phyloP scores from a whole-genome alignment of 2,329 filamentous ascomycete species.

The Penicillium sp. region DNA sequence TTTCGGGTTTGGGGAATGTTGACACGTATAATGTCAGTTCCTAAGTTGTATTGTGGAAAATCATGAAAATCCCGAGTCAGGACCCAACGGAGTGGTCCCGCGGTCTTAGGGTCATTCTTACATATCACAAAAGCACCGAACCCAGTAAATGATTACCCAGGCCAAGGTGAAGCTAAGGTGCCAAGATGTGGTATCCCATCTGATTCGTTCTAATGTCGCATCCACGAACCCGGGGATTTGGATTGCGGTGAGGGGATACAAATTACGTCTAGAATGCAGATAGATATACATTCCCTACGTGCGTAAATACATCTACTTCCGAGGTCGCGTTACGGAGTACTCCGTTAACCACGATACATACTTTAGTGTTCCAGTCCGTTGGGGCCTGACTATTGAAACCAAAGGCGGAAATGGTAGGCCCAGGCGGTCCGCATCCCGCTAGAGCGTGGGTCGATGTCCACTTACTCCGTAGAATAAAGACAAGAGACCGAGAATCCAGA shows the following conservation, averaged over 20 bases:
- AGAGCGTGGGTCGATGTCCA: neutral
- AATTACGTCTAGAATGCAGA: no score
- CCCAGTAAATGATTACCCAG: neutral
- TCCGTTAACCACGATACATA: no score
- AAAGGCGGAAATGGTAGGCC: conserved; percentile 1
- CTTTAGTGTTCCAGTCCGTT: neutral
- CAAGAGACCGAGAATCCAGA: no score
- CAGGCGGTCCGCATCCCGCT: conserved; percentile 11
- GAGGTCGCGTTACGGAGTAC: no score
- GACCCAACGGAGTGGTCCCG: neutral
- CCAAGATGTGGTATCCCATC: neutral
- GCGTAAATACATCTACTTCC: no score
- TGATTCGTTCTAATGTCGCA: neutral
- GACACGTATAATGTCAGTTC: neutral
- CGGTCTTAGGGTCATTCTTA: conserved; percentile 1
- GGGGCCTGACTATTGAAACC: neutral
- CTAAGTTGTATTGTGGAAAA: no score
- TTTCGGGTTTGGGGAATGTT: neutral
- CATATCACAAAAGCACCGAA: neutral
- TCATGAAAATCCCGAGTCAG: no score
- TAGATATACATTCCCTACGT: no score
- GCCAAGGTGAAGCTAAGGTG: neutral
- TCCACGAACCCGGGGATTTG: conserved; percentile 1
- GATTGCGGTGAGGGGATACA: neutral
- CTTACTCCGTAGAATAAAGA: neutral